Evolutionary conservation across 129 eudicot genomes (phyloP).

Genomic region (Erigeron canadensis): DNA sequence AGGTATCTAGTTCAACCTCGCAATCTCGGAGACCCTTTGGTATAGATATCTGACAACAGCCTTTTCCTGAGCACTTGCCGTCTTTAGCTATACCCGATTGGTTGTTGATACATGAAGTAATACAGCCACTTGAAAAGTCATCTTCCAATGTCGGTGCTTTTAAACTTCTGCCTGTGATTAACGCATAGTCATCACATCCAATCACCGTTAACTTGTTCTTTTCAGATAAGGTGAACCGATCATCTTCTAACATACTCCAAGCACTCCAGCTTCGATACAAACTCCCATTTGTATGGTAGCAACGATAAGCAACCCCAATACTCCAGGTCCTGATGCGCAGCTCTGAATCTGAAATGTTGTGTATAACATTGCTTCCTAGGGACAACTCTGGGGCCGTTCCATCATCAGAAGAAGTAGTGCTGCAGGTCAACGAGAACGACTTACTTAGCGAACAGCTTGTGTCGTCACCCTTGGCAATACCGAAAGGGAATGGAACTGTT

Average conservation of each 20-base stretch:
- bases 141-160: background rate
- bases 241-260: background rate
- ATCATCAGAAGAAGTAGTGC: no score
- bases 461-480: no score
- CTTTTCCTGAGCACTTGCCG: conserved; percentile 43
- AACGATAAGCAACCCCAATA: background rate
- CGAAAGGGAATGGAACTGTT: no score
- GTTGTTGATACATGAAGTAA: background rate
- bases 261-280: background rate
- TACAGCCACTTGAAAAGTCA: conserved; percentile 24
- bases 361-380: no score
- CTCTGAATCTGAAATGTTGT: background rate
- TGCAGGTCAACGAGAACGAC: no score
- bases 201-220: conserved; percentile 34
- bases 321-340: background rate
- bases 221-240: conserved; percentile 35
- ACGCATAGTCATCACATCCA: conserved; percentile 41
- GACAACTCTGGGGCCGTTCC: no score
- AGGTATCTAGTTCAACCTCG: background rate
- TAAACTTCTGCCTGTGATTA: conserved; percentile 17
- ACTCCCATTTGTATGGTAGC: background rate
- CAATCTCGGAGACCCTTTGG: conserved; percentile 32
- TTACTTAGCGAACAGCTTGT: no score
- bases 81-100: background rate
- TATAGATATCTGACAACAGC: conserved; percentile 47